Conservation (phyloP, 2,329 filamentous ascomycete species). For the Gyromitra esculenta region DNA sequence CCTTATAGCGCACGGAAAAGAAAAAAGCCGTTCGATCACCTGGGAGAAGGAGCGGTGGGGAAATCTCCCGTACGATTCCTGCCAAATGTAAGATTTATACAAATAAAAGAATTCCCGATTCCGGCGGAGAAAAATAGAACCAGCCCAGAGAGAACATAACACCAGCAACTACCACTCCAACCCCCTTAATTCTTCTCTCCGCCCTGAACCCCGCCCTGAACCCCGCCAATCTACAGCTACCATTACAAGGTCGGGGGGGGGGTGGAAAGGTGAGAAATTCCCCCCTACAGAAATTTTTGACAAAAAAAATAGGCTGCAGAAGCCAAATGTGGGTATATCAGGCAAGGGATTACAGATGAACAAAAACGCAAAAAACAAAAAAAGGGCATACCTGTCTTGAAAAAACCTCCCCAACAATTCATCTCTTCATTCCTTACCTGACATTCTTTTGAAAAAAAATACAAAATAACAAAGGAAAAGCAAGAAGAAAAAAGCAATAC, state of each 20-base stretch:
- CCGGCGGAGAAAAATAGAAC: slow-evolving; percentile 28
- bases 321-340: slow-evolving; percentile 12
- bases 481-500: slow-evolving; percentile 15
- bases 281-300: not conserved
- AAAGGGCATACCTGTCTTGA: slow-evolving; percentile 34
- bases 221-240: not conserved
- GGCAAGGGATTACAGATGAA: slow-evolving; percentile 5
- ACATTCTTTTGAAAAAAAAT: slow-evolving; percentile 35
- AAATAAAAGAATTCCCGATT: slow-evolving; percentile 19
- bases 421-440: slow-evolving; percentile 40
- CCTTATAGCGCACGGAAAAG: not conserved
- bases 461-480: slow-evolving; percentile 4
- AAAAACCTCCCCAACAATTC: slow-evolving; percentile 36
- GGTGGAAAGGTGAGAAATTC: not conserved
- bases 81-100: slow-evolving; percentile 5
- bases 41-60: not conserved
- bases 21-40: not conserved
- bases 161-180: not conserved
- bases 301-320: slow-evolving; percentile 20
- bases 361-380: slow-evolving; percentile 6
- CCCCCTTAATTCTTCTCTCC: not conserved
- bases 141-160: slow-evolving; percentile 21
- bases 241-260: not conserved
- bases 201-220: not conserved
- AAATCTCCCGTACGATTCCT: not conserved